Base-by-base conservation (phyloP, 306 rosid species). In the Casuarina equisetifolia region DNA sequence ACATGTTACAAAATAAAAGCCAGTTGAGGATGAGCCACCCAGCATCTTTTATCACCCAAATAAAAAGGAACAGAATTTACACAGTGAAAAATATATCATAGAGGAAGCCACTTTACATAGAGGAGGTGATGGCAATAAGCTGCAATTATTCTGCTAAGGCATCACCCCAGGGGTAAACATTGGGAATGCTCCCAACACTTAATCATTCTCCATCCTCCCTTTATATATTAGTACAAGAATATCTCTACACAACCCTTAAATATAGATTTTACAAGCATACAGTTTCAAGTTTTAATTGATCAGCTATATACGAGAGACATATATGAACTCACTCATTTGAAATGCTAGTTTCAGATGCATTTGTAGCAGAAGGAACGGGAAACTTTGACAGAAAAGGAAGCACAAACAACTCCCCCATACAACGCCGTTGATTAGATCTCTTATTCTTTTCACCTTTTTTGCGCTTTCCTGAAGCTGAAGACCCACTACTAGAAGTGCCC, bases 361-460 rank as follows among this genome's bases (percentile, higher is more conserved):
- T 84, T 74, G 90, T 82, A 83, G 74, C 80, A 43, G 90, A 88
- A 81, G 97, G 98, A 84, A 89, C 76, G 44, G 97, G 93, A 83
- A 91, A 91, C 83, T 93, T 93, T 6, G 91, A 89, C 78, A 93
- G 85, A 84, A 85, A 93, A 6, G 98, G 98, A 84, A 91, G 98
- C 85, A 93, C 98, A 86, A 93, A 79, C 59, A 93, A 82, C 76
- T 93, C 97, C 81, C 98, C 98, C 83, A 93, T 87, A 59, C 90
- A 80, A 76, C 88, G 76, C 20, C 78, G 85, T 43, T 86, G 91
- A 77, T 67, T 80, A 70, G 63, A 80, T 77, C 45, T 82, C 79
- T 88, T 91, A 85, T 84, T 85, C 90, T 80, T 89, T 78, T 91
- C 91, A 72, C 95, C 89, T 72, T 91, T 91, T 82, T 93, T 93